Base-by-base conservation (phyloP, 805 yeast genomes). In the Wickerhamiella azymoides region DNA sequence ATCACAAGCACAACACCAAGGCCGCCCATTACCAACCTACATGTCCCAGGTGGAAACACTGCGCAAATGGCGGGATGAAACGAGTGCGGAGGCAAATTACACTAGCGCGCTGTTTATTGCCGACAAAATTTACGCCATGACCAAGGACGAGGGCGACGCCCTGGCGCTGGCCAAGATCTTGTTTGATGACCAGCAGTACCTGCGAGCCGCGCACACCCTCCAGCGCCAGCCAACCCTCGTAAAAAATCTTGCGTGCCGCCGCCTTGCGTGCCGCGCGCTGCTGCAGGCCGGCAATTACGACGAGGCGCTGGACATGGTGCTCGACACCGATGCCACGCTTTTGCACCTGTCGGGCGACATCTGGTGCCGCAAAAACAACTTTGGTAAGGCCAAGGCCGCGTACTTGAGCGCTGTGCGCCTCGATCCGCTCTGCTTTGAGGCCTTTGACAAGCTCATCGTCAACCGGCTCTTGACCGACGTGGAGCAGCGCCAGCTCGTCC, bases 141-240 rank as follows among this genome's bases (percentile, higher is more conserved):
- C 96, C 0, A 71, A 57, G 49, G 96, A 88, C 57, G 82, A 95
- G 11, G 84, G 80, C 57, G 97, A 89, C 60, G 96, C 96, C 10
- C 89, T 85, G 62, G 88, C 96, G 96, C 69, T 89, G 26, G 96
- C 95, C 0, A 96, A 89, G 64, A 94, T 83, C 4, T 78, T 81
- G 60, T 84, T 77, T 61, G 68, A 77, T 47, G 76, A 76, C 47
- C 89, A 89, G 10, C 76, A 82, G 57, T 86, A 76, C 61, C 71
- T 79, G 36, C 69, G 96, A 28, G 96, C 94, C 1, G 73, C 85
- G 44, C 79, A 78, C 51, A 62, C 88, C 36, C 68, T 89, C 17
- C 63, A 76, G 14, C 71, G n/a, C n/a, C n/a, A 75, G 11, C 75
- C 71, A 45, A 76, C 71, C 52, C 74, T 76, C 50, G 62, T 68